Conservation (phyloP, 108 stramenopile species). For the Aurantiochytrium sp. region DNA sequence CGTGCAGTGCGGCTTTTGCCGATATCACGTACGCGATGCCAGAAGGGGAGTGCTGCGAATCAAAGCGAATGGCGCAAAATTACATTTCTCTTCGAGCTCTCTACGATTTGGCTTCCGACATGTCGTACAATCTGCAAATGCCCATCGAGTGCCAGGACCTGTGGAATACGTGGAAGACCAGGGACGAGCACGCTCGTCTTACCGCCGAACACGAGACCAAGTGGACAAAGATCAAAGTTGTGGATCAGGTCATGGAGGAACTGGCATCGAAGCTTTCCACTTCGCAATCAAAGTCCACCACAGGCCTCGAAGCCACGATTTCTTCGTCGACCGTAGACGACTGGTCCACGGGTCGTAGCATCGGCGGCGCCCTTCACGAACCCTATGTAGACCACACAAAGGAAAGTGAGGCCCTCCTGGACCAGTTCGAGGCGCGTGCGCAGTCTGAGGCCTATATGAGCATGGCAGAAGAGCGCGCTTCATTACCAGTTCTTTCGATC, state of each 20-base stretch:
- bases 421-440: neutral
- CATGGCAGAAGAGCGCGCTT: neutral
- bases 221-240: neutral
- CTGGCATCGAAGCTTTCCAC: neutral
- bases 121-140: neutral
- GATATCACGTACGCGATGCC: neutral
- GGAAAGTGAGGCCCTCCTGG: neutral
- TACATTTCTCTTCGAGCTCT: neutral
- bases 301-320: neutral
- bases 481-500: slow-evolving; percentile 9
- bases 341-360: neutral
- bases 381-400: neutral
- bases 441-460: neutral
- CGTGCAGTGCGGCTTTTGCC: neutral
- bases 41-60: neutral
- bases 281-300: neutral
- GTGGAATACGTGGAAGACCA: neutral
- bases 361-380: neutral
- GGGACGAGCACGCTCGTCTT: neutral
- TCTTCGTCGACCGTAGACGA: neutral
- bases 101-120: neutral
- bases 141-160: neutral
- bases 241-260: neutral
- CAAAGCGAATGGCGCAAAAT: neutral
- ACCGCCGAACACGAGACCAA: neutral